Base-by-base conservation (phyloP, 768 basidiomycete genomes). In the Pseudohyphozyma bogoriensis region DNA sequence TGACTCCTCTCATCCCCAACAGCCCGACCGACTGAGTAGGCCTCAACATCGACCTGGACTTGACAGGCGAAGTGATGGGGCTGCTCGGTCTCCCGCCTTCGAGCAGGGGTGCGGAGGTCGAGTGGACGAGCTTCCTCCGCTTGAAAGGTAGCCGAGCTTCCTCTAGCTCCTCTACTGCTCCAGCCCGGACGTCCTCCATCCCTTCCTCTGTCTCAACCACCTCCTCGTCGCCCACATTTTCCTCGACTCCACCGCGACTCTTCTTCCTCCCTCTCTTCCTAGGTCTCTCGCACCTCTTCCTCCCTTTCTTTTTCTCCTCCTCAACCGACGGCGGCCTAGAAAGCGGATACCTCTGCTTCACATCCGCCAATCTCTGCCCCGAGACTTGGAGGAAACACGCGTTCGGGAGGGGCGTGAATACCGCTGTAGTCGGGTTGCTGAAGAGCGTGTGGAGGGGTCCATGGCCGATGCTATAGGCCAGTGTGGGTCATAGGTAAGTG, bases 351-450 rank as follows among this genome's bases (percentile, higher is more conserved):
- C 63, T 72, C 66, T 74, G 64, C 18, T 73, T 74, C 1, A 76
- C 65, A 39, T 79, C 77, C 29, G 82, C 75, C 28, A 93, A 71
- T 0, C 86, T 84, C 37, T 77, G 77, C 6, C 92, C 92, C 0
- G 84, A 81, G 59, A 95, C 71, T 72, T 97, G 92, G 62, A 86
- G 86, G 39, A 85, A 79, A 69, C 89, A 92, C 24, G 81, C 83
- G 69, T 95, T 93, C 0, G 86, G 85, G 26, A 95, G 73, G 3
- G 85, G 76, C 20, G 85, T 69, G 71, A 90, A 96, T 22, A 92
- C 63, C 13, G 82, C 85, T 0, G 84, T 83, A 20, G 3, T 1
- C 1, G 55, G 40, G 57, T 84, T 79, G 3, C 83, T 78, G 22
- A 97, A 79, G 13, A 97, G 76, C 71, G 90, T 84, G 35, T 86